Evolutionary conservation across 2,329 filamentous ascomycete species (phyloP).

Genomic region (Coniochaeta hoffmannii): DNA sequence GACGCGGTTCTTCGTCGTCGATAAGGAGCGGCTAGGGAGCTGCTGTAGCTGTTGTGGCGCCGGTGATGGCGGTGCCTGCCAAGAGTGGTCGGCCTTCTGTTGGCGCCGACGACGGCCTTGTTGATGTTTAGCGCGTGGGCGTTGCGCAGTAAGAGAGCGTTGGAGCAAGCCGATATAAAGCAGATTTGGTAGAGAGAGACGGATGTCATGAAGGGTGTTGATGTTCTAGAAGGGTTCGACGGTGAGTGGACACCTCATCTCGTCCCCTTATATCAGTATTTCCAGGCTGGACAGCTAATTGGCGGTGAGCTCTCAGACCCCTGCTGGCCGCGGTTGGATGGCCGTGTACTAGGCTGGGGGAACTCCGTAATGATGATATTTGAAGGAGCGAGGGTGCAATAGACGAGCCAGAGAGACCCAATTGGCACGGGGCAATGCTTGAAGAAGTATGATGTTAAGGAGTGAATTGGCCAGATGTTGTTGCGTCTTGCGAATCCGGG

Average conservation of each 20-base stretch:
- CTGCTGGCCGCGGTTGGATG: not conserved
- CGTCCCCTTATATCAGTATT: slow-evolving; percentile 14
- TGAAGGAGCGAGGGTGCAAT: not conserved
- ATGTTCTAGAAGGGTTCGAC: slow-evolving; percentile 7
- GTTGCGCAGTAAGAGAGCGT: slow-evolving; percentile 35
- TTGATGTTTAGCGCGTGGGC: slow-evolving; percentile 30
- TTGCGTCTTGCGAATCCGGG: not conserved
- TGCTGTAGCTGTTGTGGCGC: slow-evolving; percentile 8
- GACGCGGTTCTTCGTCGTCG: slow-evolving; percentile 16
- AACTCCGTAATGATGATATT: not conserved
- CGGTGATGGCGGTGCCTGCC: slow-evolving; percentile 17
- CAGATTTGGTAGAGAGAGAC: slow-evolving; percentile 38
- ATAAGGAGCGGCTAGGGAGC: slow-evolving; percentile 9
- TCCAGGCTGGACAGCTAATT: slow-evolving; percentile 9
- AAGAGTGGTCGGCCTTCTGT: slow-evolving; percentile 27
- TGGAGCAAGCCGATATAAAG: slow-evolving; percentile 36
- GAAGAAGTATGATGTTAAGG: not conserved
- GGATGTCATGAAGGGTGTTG: slow-evolving; percentile 35
- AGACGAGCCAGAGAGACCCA: not conserved
- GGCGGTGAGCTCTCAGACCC: slow-evolving; percentile 5
- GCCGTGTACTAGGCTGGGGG: not conserved
- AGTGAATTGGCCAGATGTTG: not conserved
- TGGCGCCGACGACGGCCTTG: slow-evolving; percentile 34
- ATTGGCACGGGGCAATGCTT: not conserved
- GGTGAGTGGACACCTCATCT: slow-evolving; percentile 21